Conservation (phyloP, 2,329 filamentous ascomycete species). For the Furcasterigmium furcatum region DNA sequence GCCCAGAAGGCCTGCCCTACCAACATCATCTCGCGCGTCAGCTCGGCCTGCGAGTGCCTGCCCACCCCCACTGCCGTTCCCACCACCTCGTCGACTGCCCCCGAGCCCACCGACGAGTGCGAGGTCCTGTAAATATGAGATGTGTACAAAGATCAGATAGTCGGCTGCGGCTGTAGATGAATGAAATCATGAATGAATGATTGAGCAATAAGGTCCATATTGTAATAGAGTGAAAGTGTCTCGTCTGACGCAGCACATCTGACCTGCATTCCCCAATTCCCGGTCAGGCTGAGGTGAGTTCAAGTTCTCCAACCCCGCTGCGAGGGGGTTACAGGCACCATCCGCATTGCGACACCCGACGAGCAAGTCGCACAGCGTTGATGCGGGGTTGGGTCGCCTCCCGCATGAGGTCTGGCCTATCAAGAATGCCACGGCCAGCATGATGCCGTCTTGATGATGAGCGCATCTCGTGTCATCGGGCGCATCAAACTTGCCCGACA, state of each 20-base stretch:
- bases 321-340: no score
- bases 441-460: not conserved
- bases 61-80: conserved; percentile 12
- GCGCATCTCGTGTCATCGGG: not conserved
- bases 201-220: no score
- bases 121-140: no score
- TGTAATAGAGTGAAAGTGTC: no score
- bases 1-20: conserved; percentile 12
- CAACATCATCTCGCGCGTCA: conserved; percentile 15
- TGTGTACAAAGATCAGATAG: no score
- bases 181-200: not conserved
- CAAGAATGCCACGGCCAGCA: not conserved
- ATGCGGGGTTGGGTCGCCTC: conserved; percentile 1
- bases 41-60: conserved; percentile 16
- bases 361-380: no score
- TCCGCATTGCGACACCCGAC: no score
- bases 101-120: not conserved
- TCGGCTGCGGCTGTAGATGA: not conserved
- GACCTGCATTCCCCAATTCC: no score
- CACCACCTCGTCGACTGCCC: not conserved
- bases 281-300: no score
- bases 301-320: no score
- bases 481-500: no score
- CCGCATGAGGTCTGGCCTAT: not conserved
- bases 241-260: no score